Evolutionary conservation across 2,329 filamentous ascomycete species (phyloP).

Genomic region (Fusarium decemcellulare): DNA sequence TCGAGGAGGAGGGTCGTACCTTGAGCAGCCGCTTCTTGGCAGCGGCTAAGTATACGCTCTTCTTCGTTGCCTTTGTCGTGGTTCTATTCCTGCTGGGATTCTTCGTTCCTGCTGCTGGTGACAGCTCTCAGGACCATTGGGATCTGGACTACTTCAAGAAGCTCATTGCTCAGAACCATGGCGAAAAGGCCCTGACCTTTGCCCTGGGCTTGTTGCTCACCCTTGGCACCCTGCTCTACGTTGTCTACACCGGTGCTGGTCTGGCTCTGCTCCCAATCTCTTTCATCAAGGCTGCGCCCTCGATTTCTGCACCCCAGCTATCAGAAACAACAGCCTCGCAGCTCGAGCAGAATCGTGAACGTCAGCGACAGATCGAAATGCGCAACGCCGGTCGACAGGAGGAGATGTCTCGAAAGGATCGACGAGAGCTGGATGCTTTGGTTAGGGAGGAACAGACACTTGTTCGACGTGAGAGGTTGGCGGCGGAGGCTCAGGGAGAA

Average conservation of each 20-base stretch:
- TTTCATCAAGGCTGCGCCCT: conserved; percentile 92
- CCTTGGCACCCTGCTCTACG: conserved; percentile 87
- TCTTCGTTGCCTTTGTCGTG: conserved; percentile 84
- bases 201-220: conserved; percentile 89
- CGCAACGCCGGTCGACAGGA: conserved; percentile 83
- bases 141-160: conserved; percentile 94
- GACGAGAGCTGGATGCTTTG: conserved; percentile 88
- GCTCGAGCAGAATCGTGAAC: conserved; percentile 89
- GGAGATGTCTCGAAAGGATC: conserved; percentile 86
- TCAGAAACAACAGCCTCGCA: conserved; percentile 83
- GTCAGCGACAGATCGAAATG: conserved; percentile 91
- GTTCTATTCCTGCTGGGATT: conserved; percentile 93
- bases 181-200: conserved; percentile 93
- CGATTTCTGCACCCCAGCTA: conserved; percentile 85
- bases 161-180: conserved; percentile 83
- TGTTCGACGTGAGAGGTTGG: conserved; percentile 88
- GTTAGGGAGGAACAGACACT: conserved; percentile 93
- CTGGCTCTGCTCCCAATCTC: conserved; percentile 90
- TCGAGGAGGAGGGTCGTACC: conserved; percentile 85
- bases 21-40: conserved; percentile 80
- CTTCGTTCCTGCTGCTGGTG: conserved; percentile 87
- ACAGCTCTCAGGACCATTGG: conserved; percentile 74
- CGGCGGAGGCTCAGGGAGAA: conserved; percentile 84
- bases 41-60: conserved; percentile 92
- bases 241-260: conserved; percentile 89